Percentiles rank a stretch among this genome's conserved stretches.
These are phyloP conservation scores for Phytophthora citricola DNA, from an alignment of 352 stramenopile species.

Conservation along the genomic window DNA sequence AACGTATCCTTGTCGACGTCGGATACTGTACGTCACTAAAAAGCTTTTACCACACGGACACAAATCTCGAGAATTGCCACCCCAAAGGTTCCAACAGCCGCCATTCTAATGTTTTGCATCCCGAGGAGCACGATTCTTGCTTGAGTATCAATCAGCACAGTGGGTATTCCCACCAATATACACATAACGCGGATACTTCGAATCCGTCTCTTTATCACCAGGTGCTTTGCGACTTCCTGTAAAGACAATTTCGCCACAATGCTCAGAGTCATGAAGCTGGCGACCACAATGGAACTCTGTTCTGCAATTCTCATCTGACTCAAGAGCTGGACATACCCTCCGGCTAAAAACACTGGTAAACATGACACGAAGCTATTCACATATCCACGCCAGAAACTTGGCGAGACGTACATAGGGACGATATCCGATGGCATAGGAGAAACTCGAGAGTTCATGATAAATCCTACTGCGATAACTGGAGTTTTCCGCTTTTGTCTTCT, in stretches of 20 bases:
- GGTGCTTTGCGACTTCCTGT: constrained; percentile 41
- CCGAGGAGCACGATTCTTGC: constrained; percentile 45
- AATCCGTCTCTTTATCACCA: constrained; percentile 35
- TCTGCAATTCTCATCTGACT: constrained; percentile 20
- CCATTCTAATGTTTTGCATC: constrained; percentile 29
- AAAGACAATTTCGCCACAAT: constrained; percentile 40
- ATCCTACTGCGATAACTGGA: constrained; percentile 10
- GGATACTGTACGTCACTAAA: constrained; percentile 30
- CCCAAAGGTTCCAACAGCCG: constrained; percentile 32
- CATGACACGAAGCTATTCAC: constrained; percentile 15
- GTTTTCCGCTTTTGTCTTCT: constrained; percentile 21
- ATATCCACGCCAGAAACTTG: constrained; percentile 29
- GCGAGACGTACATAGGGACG: constrained; percentile 15
- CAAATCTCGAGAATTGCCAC: constrained; percentile 45
- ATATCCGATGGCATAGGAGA: constrained; percentile 13
- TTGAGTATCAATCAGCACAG: constrained; percentile 58
- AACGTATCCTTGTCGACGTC: constrained; percentile 23
- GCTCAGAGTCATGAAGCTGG: constrained; percentile 34
- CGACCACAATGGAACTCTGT: constrained; percentile 18
- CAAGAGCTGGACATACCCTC: constrained; percentile 34
- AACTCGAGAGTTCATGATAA: constrained; percentile 18
- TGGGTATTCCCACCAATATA: constrained; percentile 42
- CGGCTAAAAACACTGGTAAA: constrained; percentile 27
- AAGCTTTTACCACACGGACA: constrained; percentile 34
- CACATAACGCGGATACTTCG: constrained; percentile 52